Base-by-base conservation (phyloP, 768 basidiomycete genomes). In the Leccinellum luteum region DNA sequence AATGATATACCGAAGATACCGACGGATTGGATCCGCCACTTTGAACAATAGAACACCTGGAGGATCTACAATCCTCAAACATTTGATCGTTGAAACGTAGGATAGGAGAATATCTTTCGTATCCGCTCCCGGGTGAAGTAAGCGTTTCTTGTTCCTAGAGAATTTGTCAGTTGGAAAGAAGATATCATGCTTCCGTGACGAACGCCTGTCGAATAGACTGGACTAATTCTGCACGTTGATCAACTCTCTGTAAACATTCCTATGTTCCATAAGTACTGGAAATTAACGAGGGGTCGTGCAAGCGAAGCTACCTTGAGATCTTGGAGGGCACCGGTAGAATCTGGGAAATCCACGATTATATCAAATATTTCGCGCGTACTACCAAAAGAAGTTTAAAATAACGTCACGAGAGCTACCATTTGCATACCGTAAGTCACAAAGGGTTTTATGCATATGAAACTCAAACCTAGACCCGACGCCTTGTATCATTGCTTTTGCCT, bases 51-150 rank as follows among this genome's bases (percentile, higher is more conserved):
- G 76, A 1, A 98, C 96, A 0, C 95, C 95, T 0, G 87, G 90
- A 3, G 95, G 93, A 71, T 99, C 97, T 23, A 99, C 76, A 47
- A 95, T 83, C 7, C 94, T 84, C 15, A 99, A 76, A 68, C 91
- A 94, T 60, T 89, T 87, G 67, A 99, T 98, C 1, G 92, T 94
- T 1, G 88, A 85, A 10, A 98, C 91, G 71, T 99, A 99, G 78
- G 91, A 89, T 0, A 84, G 76, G 13, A 98, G 76, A 56, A 99
- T 94, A 59, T 91, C 84, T 66, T 89, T 90, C 1, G 97, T 99
- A 61, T 94, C 94, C 5, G 94, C 93, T 3, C 96, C 97, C 1
- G 96, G 97, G 67, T 98, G 95, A 6, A 99, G 84, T 1, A 99
- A 81, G 5, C 97, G 89, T 67, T 87, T 88, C 55, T 82, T 83